phyloP scores from a whole-genome alignment of 441 rosid species.

The Lepidium campestre region DNA sequence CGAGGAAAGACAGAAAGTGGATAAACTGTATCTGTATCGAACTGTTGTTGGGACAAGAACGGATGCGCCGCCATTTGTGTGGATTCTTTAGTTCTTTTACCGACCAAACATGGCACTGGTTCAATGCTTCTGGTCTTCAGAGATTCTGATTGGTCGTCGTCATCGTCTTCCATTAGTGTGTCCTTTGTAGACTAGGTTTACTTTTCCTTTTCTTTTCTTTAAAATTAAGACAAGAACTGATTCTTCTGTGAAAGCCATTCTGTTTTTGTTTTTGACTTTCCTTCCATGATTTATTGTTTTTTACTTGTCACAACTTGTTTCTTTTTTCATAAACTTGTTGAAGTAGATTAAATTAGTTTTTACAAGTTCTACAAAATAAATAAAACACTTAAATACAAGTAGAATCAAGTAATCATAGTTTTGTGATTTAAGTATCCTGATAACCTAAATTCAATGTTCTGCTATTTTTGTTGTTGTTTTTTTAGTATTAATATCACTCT shows the following conservation, averaged over 20 bases:
- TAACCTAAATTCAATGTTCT: not conserved
- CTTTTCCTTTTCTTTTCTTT: slow-evolving; percentile 14
- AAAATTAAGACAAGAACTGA: not conserved
- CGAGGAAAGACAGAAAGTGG: slow-evolving; percentile 51
- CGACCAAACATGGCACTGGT: slow-evolving; percentile 17
- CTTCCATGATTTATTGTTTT: not conserved
- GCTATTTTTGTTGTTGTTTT: not conserved
- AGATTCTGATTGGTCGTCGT: slow-evolving; percentile 6
- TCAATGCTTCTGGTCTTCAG: slow-evolving; percentile 2
- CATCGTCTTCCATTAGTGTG: not conserved
- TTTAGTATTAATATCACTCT: too few relatives aligned
- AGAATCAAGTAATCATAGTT: not conserved
- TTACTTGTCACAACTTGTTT: not conserved
- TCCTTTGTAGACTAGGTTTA: slow-evolving; percentile 16
- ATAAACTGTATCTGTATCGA: slow-evolving; percentile 77
- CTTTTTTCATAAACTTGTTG: not conserved
- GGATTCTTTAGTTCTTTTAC: slow-evolving; percentile 40
- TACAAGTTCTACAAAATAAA: not conserved
- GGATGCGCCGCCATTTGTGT: slow-evolving; percentile 71
- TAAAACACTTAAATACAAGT: not conserved
- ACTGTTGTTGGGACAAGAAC: slow-evolving; percentile 61
- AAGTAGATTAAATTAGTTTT: not conserved
- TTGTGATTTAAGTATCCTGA: not conserved
- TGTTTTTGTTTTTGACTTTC: not conserved
- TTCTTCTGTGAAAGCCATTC: slow-evolving; percentile 17